These are phyloP conservation scores for Eudorina sp. DNA, from an alignment of 139 green algal species.

Conservation along the genomic window DNA sequence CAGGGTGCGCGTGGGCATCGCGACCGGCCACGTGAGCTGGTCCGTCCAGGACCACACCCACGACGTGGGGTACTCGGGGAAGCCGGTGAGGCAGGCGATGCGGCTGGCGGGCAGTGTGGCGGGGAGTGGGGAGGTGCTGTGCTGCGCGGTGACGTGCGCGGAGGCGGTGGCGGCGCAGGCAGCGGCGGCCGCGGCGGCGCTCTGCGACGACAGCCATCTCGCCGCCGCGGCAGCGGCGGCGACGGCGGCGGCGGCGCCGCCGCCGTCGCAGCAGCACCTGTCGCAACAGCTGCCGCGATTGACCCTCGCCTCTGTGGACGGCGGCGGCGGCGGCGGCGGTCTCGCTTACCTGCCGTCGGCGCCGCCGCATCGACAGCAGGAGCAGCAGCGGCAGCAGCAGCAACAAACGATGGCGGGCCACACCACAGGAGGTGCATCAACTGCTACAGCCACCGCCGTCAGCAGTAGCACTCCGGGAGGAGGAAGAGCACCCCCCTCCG, in stretches of 20 bases:
- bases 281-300: neutral
- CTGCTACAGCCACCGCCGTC: neutral
- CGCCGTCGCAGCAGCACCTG: neutral
- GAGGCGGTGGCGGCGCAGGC: constrained; percentile 26
- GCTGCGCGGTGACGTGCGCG: constrained; percentile 14
- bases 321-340: neutral
- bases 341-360: neutral
- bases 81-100: neutral
- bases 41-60: constrained; percentile 4
- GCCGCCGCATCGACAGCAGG: neutral
- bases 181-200: neutral
- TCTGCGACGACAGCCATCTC: too few relatives aligned
- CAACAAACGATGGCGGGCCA: neutral
- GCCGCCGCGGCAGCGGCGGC: neutral
- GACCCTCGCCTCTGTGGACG: neutral
- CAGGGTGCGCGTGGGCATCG: constrained; percentile 21
- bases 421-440: neutral
- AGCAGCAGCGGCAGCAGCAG: neutral
- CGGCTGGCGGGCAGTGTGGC: neutral
- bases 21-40: constrained; percentile 3
- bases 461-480: neutral
- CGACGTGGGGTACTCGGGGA: constrained; percentile 8
- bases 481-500: too few relatives aligned
- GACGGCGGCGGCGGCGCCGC: neutral
- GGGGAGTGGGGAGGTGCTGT: neutral